Evolutionary conservation across 2,329 filamentous ascomycete species (phyloP).

Genomic region (Penicillium sp.): DNA sequence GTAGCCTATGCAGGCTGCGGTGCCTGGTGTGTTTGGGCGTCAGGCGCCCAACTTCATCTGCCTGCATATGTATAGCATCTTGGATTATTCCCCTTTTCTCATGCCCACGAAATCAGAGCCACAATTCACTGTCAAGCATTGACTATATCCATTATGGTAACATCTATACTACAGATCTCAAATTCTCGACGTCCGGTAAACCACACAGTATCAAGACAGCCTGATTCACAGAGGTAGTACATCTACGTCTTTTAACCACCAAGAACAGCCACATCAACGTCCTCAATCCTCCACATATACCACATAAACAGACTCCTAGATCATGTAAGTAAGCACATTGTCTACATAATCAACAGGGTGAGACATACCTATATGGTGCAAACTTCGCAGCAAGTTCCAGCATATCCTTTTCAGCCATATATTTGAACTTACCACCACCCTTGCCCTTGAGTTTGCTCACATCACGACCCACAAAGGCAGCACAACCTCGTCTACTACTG

Average conservation of each 20-base stretch:
- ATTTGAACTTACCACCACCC: conserved; percentile 91
- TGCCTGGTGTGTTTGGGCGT: neutral
- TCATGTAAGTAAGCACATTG: conserved; percentile 17
- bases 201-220: neutral
- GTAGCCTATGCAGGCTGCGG: neutral
- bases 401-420: conserved; percentile 95
- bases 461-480: conserved; percentile 78
- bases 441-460: conserved; percentile 78
- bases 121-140: neutral
- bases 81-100: neutral
- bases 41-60: neutral
- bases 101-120: neutral
- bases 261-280: conserved; percentile 67
- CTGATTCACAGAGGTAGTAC: neutral
- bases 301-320: conserved; percentile 87
- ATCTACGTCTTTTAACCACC: conserved; percentile 16
- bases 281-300: conserved; percentile 92
- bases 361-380: conserved; percentile 68
- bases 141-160: neutral
- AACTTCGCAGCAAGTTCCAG: conserved; percentile 75
- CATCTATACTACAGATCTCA: neutral
- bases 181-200: neutral
- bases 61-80: neutral
- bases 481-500: conserved; percentile 70
- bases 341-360: neutral